Base-by-base conservation (phyloP, 352 stramenopile species). In the Globisporangium alternatum region DNA sequence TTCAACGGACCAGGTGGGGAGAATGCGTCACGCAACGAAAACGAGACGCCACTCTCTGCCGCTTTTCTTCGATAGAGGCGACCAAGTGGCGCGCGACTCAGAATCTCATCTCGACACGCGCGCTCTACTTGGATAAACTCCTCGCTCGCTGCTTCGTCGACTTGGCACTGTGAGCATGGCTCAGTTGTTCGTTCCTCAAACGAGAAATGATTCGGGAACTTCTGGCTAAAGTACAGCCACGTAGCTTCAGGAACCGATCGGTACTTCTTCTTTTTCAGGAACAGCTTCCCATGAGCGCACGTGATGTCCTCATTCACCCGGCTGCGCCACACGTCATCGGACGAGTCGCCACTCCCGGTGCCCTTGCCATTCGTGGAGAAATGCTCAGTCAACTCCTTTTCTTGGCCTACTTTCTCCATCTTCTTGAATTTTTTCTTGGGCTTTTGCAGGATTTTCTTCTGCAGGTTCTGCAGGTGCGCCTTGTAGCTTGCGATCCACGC, bases 401-500 rank as follows among this genome's bases (percentile, higher is more conserved):
- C 43, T 66, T 51, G 37, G 31, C 28, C 48, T 74, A 62, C 39
- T 52, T 70, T 28, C 53, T 35, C 35, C 47, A 69, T 66, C 2
- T 56, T 47, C 10, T 54, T 68, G 12, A 68, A 71, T 45, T 78
- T 77, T 7, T 58, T 52, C 19, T 62, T 68, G 7, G 55, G 51
- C 37, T 77, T 76, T 55, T 63, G 71, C 48, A 58, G 25, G 15
- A 92, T 71, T 35, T 71, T 64, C 53, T 84, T 89, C 57, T 89
- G 81, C 10, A 79, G 49, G 2, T 69, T 67, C 25, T 77, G 64
- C 43, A 93, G 64, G 19, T 90, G 72, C 2, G 47, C 45, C 67
- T 93, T 93, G 68, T 93, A 93, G 62, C 71, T 90, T 48, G 76
- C 70, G 25, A 93, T 84, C 83, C 83, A 93, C 9, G 70, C 75